Evolutionary conservation across 129 eudicot species (phyloP).

Genomic region (Saposhnikovia divaricata): DNA sequence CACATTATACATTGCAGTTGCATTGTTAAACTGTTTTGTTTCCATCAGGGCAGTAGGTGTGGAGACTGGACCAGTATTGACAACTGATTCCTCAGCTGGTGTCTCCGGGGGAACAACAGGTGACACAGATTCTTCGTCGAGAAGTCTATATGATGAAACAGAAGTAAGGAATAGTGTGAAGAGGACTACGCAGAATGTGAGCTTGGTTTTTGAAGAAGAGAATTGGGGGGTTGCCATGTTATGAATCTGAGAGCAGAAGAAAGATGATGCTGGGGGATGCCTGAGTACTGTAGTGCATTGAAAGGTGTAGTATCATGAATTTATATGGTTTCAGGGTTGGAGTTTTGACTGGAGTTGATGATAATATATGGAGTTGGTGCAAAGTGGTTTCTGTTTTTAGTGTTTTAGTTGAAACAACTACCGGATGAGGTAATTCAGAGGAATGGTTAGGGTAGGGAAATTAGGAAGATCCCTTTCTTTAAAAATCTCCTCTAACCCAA

Average conservation of each 20-base stretch:
- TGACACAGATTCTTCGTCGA: slow-evolving; percentile 20
- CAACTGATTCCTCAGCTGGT: slow-evolving; percentile 6
- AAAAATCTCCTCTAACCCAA: neutral
- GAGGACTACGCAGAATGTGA: slow-evolving; percentile 20
- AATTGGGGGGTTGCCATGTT: neutral
- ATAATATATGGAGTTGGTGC: slow-evolving; percentile 23
- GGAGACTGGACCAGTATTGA: slow-evolving; percentile 19
- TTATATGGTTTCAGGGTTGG: slow-evolving; percentile 10
- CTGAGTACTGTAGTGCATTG: neutral
- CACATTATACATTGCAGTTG: no score
- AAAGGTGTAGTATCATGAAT: slow-evolving; percentile 7
- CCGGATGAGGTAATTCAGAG: slow-evolving; percentile 10
- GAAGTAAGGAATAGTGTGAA: slow-evolving; percentile 15
- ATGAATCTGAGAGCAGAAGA: slow-evolving; percentile 10
- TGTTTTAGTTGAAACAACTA: slow-evolving; percentile 15
- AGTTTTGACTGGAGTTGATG: slow-evolving; percentile 18
- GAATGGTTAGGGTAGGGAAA: slow-evolving; percentile 20
- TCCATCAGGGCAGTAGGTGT: slow-evolving; percentile 33
- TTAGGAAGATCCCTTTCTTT: neutral
- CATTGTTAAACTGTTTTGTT: no score
- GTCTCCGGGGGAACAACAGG: slow-evolving; percentile 18
- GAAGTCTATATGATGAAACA: slow-evolving; percentile 27
- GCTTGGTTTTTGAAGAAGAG: neutral
- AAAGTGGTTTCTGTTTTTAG: neutral
- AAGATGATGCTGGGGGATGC: neutral